Percentiles rank a stretch among this genome's conserved stretches.
Conservation (phyloP, 768 basidiomycete genomes). For the Boletus bicolor region DNA sequence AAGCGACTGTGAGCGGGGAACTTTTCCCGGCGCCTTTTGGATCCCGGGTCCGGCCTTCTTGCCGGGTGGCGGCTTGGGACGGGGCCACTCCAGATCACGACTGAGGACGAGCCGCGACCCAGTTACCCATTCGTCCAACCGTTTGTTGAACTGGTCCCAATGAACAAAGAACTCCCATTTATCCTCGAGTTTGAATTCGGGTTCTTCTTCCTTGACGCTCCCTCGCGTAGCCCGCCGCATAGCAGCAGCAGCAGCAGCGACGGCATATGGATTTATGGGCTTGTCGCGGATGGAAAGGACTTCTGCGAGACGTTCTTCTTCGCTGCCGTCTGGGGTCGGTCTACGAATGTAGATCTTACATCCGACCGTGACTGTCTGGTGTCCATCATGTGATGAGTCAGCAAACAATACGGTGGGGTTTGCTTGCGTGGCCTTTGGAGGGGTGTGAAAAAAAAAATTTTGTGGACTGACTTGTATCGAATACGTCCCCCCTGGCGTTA, state of each 20-base stretch:
- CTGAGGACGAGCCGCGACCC: slow-evolving; percentile 81
- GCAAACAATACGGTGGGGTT: slow-evolving; percentile 13
- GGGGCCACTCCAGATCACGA: slow-evolving; percentile 93
- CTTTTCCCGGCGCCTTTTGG: slow-evolving; percentile 62
- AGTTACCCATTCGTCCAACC: slow-evolving; percentile 95
- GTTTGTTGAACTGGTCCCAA: slow-evolving; percentile 99
- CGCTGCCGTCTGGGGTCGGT: slow-evolving; percentile 65
- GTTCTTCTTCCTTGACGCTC: slow-evolving; percentile 43
- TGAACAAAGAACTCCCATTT: slow-evolving; percentile 96
- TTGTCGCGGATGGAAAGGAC: slow-evolving; percentile 93
- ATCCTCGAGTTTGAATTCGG: slow-evolving; percentile 62
- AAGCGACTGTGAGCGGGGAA: slow-evolving; percentile 53
- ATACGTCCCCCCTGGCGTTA: slow-evolving; percentile 75
- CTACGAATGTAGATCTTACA: slow-evolving; percentile 94
- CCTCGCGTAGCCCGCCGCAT: slow-evolving; percentile 40
- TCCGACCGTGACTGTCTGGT: slow-evolving; percentile 81
- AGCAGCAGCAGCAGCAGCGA: slow-evolving; percentile 8
- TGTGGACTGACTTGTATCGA: slow-evolving; percentile 58
- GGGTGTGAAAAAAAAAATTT: slow-evolving; percentile 21
- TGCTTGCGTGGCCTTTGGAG: slow-evolving; percentile 12
- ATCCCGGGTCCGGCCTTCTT: slow-evolving; percentile 48
- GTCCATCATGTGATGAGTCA: slow-evolving; percentile 32
- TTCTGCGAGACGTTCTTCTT: slow-evolving; percentile 92
- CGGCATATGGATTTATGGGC: slow-evolving; percentile 58
- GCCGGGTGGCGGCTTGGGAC: slow-evolving; percentile 65